Percentiles rank a stretch among this genome's conserved stretches.
These are phyloP conservation scores for Hylodesmum podocarpum DNA, from an alignment of 306 rosid genomes.

Conservation along the genomic window DNA sequence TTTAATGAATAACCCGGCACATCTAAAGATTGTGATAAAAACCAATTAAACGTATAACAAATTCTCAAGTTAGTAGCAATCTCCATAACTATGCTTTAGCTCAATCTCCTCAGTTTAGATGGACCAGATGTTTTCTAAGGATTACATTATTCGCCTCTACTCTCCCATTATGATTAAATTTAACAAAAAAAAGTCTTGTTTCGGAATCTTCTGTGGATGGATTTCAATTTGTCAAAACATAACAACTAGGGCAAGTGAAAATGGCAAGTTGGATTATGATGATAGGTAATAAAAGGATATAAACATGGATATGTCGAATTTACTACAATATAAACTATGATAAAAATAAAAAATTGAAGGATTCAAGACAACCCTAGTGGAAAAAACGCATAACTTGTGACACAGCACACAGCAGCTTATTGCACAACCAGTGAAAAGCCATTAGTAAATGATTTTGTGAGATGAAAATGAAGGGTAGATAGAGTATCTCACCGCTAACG, in stretches of 20 bases:
- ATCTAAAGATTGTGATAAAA: neutral
- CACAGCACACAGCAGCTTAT: neutral
- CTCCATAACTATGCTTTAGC: too few relatives aligned
- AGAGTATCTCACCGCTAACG: conserved; percentile 54
- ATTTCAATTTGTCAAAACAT: neutral
- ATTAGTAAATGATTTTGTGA: neutral
- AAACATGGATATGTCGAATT: neutral
- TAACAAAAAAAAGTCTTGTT: neutral
- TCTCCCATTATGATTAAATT: neutral
- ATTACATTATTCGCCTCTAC: neutral
- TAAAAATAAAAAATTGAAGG: neutral
- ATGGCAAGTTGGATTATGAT: neutral
- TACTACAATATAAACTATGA: neutral
- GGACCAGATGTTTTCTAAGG: neutral
- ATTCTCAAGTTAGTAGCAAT: neutral
- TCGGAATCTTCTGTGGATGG: neutral
- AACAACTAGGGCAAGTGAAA: neutral
- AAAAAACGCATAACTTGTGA: neutral
- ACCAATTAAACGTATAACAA: neutral
- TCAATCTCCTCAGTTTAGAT: neutral
- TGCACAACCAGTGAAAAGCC: neutral
- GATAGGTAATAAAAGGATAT: neutral
- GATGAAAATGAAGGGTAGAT: neutral
- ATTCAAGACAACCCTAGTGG: neutral
- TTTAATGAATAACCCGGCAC: neutral